Evolutionary conservation across 176 grass and related monocot species (phyloP).

Genomic region (maize (Zea mays)): DNA sequence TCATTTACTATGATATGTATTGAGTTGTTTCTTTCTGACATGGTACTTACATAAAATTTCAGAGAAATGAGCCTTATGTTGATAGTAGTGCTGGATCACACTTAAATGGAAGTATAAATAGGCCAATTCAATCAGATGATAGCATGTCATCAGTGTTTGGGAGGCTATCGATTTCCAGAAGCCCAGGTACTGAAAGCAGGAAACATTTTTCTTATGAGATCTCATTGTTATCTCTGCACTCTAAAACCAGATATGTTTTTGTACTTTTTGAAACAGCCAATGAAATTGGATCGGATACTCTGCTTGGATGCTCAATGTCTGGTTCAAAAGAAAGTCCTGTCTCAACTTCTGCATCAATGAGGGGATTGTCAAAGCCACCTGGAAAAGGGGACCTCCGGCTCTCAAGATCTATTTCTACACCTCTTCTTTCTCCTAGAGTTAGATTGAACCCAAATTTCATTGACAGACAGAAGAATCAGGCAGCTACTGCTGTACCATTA

Average conservation of each 20-base stretch:
- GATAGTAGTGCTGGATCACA: constrained; percentile 48
- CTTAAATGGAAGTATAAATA: constrained; percentile 46
- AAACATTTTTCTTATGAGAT: constrained; percentile 11
- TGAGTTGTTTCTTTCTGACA: constrained; percentile 37
- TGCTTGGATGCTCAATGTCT: constrained; percentile 45
- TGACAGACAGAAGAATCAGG: constrained; percentile 41
- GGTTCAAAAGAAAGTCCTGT: constrained; percentile 45
- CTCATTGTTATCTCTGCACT: neutral
- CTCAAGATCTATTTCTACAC: constrained; percentile 50
- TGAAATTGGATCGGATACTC: constrained; percentile 45
- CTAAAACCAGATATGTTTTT: constrained; percentile 23
- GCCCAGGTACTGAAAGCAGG: constrained; percentile 42
- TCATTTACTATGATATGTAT: constrained; percentile 28
- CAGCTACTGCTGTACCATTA: constrained; percentile 34
- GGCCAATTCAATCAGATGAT: constrained; percentile 43
- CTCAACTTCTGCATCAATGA: constrained; percentile 38
- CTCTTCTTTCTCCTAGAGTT: constrained; percentile 43
- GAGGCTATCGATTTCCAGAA: constrained; percentile 63
- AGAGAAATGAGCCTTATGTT: constrained; percentile 60
- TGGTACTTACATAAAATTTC: constrained; percentile 38
- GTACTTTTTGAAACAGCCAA: constrained; percentile 39
- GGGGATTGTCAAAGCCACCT: constrained; percentile 56
- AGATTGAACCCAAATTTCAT: constrained; percentile 38
- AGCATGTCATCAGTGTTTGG: constrained; percentile 59
- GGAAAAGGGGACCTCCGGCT: constrained; percentile 38